Evolutionary conservation across 2,329 filamentous ascomycete genomes (phyloP).

Genomic region (Colletotrichum chrysophilum): DNA sequence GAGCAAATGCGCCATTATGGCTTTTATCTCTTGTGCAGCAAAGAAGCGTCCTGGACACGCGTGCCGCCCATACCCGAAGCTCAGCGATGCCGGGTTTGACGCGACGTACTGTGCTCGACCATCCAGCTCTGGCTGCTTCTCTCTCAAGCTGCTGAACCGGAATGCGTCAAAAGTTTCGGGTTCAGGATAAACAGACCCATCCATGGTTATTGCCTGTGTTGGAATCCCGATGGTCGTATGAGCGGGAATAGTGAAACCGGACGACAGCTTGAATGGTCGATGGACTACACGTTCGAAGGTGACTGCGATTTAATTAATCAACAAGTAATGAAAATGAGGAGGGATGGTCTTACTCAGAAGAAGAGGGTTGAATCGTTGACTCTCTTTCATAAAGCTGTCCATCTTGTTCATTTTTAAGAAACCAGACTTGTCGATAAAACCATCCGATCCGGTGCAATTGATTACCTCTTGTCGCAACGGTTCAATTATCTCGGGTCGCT

Average conservation of each 20-base stretch:
- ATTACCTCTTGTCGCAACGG: background rate
- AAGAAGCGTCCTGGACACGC: conserved; percentile 4
- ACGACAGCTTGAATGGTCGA: background rate
- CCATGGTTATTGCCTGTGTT: background rate
- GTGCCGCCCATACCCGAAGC: background rate
- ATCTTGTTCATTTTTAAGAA: background rate
- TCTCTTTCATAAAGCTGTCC: background rate
- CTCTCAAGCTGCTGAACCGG: background rate
- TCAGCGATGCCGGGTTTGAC: background rate
- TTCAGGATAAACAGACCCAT: background rate
- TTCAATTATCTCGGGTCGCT: background rate
- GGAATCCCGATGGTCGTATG: background rate
- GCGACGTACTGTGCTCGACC: background rate
- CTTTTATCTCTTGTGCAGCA: background rate
- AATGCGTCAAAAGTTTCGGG: background rate
- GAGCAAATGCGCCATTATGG: background rate
- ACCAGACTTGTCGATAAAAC: background rate
- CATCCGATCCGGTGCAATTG: background rate
- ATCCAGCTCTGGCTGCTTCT: background rate
- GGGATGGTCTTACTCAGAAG: background rate
- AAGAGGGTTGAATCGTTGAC: background rate
- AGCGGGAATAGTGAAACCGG: background rate
- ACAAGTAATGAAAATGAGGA: background rate
- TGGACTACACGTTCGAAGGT: background rate
- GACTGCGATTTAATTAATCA: background rate